These are phyloP conservation scores for Graphiopsis chlorocephala DNA, from an alignment of 2,329 filamentous ascomycete species.

Conservation along the genomic window DNA sequence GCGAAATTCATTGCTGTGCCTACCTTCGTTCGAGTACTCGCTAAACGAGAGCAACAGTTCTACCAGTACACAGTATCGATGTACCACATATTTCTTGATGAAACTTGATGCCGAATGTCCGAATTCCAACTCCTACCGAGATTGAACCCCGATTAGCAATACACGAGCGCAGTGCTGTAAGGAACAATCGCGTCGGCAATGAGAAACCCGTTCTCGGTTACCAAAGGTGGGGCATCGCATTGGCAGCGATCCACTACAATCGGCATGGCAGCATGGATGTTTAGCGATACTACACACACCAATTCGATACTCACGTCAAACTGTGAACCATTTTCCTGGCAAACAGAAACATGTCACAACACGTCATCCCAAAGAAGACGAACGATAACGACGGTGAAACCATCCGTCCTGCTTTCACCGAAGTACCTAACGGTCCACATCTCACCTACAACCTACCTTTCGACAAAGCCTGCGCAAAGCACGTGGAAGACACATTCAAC, in stretches of 20 bases:
- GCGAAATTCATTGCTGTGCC: neutral
- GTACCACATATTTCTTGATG: too few relatives aligned
- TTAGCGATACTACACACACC: neutral
- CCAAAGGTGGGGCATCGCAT: neutral
- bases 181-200: neutral
- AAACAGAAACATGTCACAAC: too few relatives aligned
- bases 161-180: neutral
- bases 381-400: neutral
- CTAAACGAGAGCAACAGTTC: too few relatives aligned
- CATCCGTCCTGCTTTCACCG: constrained; percentile 20
- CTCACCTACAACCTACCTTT: constrained; percentile 51
- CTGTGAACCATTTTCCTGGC: too few relatives aligned
- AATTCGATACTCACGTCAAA: too few relatives aligned
- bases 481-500: constrained; percentile 45
- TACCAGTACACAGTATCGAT: too few relatives aligned
- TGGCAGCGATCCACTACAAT: neutral
- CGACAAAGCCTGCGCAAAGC: constrained; percentile 43
- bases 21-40: neutral
- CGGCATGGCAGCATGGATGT: neutral
- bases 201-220: neutral
- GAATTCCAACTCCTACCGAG: neutral
- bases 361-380: neutral
- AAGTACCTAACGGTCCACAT: constrained; percentile 31
- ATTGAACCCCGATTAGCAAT: neutral
- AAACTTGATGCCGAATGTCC: neutral